Evolutionary conservation across 2,329 filamentous ascomycete genomes (phyloP).

Genomic region (Mariannaea elegans): DNA sequence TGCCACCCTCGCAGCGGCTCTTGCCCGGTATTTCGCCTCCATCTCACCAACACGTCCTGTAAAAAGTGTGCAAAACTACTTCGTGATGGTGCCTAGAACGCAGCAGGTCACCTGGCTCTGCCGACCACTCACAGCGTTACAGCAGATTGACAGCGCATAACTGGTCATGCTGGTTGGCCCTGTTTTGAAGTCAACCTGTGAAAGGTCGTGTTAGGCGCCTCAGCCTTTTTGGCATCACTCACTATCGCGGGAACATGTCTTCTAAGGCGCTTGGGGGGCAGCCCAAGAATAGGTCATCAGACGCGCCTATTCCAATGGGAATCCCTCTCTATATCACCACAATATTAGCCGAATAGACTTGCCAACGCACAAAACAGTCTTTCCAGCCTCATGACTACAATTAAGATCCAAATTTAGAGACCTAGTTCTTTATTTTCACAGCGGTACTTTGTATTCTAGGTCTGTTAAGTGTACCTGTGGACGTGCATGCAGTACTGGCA

Average conservation of each 20-base stretch:
- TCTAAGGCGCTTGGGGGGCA: conserved; percentile 27
- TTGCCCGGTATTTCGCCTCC: conserved; percentile 7
- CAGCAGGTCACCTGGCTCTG: conserved; percentile 19
- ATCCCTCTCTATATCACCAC: conserved; percentile 25
- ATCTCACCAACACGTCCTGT: conserved; percentile 5
- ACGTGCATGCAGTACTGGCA: too few species aligned
- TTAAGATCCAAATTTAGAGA: conserved; percentile 25
- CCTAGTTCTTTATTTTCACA: conserved; percentile 27
- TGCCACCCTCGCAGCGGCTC: conserved; percentile 6
- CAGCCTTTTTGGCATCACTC: conserved; percentile 35
- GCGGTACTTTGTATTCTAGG: background rate
- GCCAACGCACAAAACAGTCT: conserved; percentile 41
- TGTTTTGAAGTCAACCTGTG: conserved; percentile 8
- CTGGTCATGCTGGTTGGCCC: conserved; percentile 10
- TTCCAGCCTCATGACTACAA: conserved; percentile 36
- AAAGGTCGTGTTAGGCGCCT: conserved; percentile 25
- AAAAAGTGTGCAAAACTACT: conserved; percentile 2
- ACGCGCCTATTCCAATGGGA: conserved; percentile 32
- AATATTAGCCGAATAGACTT: conserved; percentile 23
- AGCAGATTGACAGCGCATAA: conserved; percentile 24
- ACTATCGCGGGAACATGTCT: conserved; percentile 29
- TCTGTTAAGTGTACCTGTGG: too few species aligned
- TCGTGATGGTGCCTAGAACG: conserved; percentile 19
- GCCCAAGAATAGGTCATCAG: conserved; percentile 38
- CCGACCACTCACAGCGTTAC: conserved; percentile 22